phyloP scores from a whole-genome alignment of 2,329 filamentous ascomycete species.

The Fusarium guadeloupense region DNA sequence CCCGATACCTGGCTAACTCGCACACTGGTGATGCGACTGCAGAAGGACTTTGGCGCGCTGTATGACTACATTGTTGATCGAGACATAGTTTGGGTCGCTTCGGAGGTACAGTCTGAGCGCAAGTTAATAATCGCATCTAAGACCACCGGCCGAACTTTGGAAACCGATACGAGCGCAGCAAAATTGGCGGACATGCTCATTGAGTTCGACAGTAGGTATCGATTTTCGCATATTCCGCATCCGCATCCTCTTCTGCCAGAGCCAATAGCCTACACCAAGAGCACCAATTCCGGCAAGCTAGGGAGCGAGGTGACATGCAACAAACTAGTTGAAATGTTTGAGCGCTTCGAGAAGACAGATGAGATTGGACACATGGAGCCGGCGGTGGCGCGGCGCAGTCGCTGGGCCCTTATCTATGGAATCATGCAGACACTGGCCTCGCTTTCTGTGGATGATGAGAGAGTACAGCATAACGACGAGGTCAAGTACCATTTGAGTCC shows the following conservation, averaged over 20 bases:
- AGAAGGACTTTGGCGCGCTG: slow-evolving; percentile 72
- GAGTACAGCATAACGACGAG: slow-evolving; percentile 60
- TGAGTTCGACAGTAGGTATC: slow-evolving; percentile 69
- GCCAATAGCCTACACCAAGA: slow-evolving; percentile 62
- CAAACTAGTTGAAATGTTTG: slow-evolving; percentile 64
- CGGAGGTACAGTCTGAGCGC: slow-evolving; percentile 67
- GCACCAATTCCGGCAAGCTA: slow-evolving; percentile 67
- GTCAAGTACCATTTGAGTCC: slow-evolving; percentile 68
- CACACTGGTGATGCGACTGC: slow-evolving; percentile 64
- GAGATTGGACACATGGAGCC: slow-evolving; percentile 61
- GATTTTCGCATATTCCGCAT: slow-evolving; percentile 72
- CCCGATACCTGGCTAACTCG: slow-evolving; percentile 70
- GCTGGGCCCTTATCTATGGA: slow-evolving; percentile 70
- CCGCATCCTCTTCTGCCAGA: slow-evolving; percentile 73
- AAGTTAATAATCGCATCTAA: slow-evolving; percentile 71
- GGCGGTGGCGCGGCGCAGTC: slow-evolving; percentile 63
- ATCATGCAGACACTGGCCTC: slow-evolving; percentile 68
- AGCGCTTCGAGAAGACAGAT: slow-evolving; percentile 66
- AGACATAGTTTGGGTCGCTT: slow-evolving; percentile 71
- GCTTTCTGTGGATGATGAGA: slow-evolving; percentile 65
- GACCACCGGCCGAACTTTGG: slow-evolving; percentile 56
- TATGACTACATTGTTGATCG: slow-evolving; percentile 77
- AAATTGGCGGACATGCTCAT: slow-evolving; percentile 73
- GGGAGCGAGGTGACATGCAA: slow-evolving; percentile 61
- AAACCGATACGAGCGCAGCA: slow-evolving; percentile 62